Evolutionary conservation across 2,329 filamentous ascomycete species (phyloP), one percentile per base, ranked within the genome.

Genomic region (Graphiopsis chlorocephala): DNA sequence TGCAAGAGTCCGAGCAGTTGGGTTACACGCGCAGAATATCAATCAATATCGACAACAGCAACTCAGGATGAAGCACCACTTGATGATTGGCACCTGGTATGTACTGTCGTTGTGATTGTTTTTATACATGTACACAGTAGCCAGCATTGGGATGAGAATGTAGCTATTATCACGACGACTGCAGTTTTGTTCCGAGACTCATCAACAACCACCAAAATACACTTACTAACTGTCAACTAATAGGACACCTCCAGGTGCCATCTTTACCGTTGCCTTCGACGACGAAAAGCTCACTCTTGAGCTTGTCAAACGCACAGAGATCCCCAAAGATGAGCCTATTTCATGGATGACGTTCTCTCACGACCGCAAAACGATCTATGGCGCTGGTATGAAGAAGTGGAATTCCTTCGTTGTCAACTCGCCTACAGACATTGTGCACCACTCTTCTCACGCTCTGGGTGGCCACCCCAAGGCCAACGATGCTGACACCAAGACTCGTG

Each of bases 371-470:
- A 90, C 90, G 76, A 89, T 96, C 66, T 96, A 96, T 77, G 92
- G 92, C 72, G 89, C 92, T 3, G 91, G 91, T 66, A 95, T 95
- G 91, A 96, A 96, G 83, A 94, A 93, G 77, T 96, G 92, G 91
- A 89, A 89, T 58, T 93, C 90, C 76, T 94, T 91, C 77, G 82
- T 87, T 53, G 90, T 96, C 72, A 86, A 88, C 72, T 89, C 86
- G 70, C 90, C 92, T 2, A 88, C 86, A 1, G 86, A 92, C 58
- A 95, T 96, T 69, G 79, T 87, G 55, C 92, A 95, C 70, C 85
- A 90, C 76, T 83, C 83, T 52, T 92, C 92, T 15, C 88, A 92
- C 77, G 84, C 90, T 2, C 89, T 96, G 77, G 87, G 86, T 52
- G 89, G 91, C 70, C 85, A 96, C 74, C 86, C 88, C 66, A 83